Evolutionary conservation across 257 asterid genomes (phyloP), one percentile per base, ranked within the genome.

Genomic region (Fraxinus anomala): DNA sequence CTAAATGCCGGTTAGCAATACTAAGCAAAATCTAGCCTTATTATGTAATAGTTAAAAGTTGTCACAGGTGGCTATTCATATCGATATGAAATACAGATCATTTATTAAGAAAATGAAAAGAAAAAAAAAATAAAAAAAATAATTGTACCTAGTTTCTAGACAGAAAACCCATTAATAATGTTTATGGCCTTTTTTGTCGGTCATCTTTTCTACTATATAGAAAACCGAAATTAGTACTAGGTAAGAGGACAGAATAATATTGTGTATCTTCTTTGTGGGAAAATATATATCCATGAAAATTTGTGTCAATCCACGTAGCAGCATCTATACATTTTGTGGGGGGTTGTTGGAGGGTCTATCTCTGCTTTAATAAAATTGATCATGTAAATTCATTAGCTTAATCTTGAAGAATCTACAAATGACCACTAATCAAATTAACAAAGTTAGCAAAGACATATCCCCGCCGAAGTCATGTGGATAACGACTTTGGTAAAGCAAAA

Each of bases 341-440:
- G 34, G 42, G 76, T 77, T 17, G 83, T 78, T 81, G 75, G 79
- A 73, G 69, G 80, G 78, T 78, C 82, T 78, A 28, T 67, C 14
- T 80, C 40, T 34, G 77, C 87, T 85, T 84, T 84, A 69, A 66
- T 76, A 70, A 77, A 81, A 81, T 76, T 82, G 83, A 87, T 82
- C 79, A 68, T 72, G 80, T 70, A 77, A 65, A 36, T 65, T 67
- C 34, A 84, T 83, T 84, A 91, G 83, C 96, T 91, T 91, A 89
- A 89, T 84, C 75, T 79, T 85, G 85, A 91, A 91, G 96, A 84
- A 85, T 91, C 86, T 80, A 19, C 74, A 75, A 42, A 36, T 21
- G 51, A 85, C 65, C 74, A 68, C 72, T 47, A 77, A 76, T 82
- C 3, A 67, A 76, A 76, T 84, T 74, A 59, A 78, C 49, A 14